Evolutionary conservation across 495 filamentous ascomycete genomes (phyloP), one percentile per base, ranked within the genome.

Genomic region (Penicillium lividum): DNA sequence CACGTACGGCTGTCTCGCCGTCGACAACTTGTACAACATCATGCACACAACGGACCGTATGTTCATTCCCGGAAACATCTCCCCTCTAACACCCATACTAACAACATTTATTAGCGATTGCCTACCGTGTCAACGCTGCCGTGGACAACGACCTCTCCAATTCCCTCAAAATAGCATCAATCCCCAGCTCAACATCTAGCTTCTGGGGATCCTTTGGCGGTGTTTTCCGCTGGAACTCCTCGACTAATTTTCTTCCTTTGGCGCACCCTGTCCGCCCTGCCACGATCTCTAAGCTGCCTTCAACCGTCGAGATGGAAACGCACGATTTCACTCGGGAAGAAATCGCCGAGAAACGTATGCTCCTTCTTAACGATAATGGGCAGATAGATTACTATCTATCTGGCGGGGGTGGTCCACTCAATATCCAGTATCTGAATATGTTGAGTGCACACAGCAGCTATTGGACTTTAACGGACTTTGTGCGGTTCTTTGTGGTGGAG

Each of bases 381-480:
- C 94, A 97, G 72, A 85, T 98, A 36, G 94, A 98, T 69, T 98
- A 84, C 66, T 95, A 85, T 58, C 73, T 98, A 4, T 84, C 84
- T 44, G 89, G 89, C 44, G 89, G 90, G 0, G 85, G 88, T 22
- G 91, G 93, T 0, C 82, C 92, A 4, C 77, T 98, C 29, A 93
- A 95, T 73, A 90, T 97, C 52, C 93, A 97, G 77, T 98, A 98
- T 69, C 71, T 97, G 4, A 97, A 95, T 61, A 98, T 98, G 93
- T 73, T 98, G 57, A 89, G 91, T 55, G 94, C 94, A n/a, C 94
- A 98, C 72, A 92, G 89, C 56, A 91, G 88, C 59, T 98, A 98
- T 65, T 98, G 94, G 94, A 82, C 82, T 9, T 84, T 87, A 61
- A 80, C 81, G 56, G 94, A 98, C 68, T 90, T 98, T 72, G 85